phyloP scores from a whole-genome alignment of 164 flowering plant genomes.

The Aristolochia californica region DNA sequence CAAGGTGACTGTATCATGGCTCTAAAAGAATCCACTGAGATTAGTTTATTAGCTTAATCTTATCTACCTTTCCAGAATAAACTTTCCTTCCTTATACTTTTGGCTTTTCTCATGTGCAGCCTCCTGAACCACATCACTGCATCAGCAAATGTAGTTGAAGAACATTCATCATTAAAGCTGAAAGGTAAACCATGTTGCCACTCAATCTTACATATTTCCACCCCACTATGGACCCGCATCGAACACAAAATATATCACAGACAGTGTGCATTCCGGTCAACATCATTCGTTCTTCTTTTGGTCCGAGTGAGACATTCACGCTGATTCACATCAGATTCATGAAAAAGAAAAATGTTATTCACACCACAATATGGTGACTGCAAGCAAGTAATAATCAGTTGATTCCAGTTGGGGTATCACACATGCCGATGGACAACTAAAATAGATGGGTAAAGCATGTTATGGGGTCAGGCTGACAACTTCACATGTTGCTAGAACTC shows the following conservation, averaged over 20 bases:
- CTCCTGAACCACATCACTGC: conserved; percentile 23
- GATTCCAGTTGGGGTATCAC: no score
- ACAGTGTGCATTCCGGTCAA: conserved; percentile 74
- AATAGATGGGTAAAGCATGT: no score
- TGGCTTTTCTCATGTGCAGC: conserved; percentile 39
- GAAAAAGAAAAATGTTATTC: conserved; percentile 5
- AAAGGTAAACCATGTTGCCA: neutral
- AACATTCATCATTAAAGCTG: neutral
- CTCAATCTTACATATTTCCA: conserved; percentile 70
- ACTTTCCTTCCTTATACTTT: conserved; percentile 66
- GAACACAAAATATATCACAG: conserved; percentile 63
- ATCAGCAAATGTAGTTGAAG: neutral
- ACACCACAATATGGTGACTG: neutral
- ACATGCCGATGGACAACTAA: no score
- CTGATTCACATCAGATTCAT: conserved; percentile 23
- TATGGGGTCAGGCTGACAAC: no score
- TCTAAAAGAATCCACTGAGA: neutral
- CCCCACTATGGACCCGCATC: conserved; percentile 68
- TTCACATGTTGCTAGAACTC: no score
- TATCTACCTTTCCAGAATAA: conserved; percentile 43
- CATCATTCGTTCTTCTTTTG: conserved; percentile 60
- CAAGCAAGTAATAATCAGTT: neutral
- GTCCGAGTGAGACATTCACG: conserved; percentile 55
- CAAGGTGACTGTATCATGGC: no score
- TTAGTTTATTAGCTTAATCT: no score